A percentile compares a stretch with the other conserved stretches of the same genome.
Evolutionary conservation across 148 eudicot genomes (phyloP).

Genomic region (Cornus kousa): DNA sequence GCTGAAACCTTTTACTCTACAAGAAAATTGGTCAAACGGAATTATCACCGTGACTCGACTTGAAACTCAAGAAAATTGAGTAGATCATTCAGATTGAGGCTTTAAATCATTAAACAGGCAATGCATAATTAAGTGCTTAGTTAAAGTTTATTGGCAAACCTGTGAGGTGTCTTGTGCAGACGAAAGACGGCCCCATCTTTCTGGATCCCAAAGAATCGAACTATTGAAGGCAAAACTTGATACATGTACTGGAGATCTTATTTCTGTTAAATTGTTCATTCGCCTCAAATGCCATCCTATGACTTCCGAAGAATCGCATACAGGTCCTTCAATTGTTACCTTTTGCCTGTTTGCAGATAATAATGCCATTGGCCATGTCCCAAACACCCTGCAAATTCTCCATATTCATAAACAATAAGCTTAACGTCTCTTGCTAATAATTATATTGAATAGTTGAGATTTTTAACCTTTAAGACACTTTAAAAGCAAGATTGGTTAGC

Average conservation of each 20-base stretch:
- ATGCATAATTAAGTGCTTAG: background rate
- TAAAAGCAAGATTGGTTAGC: constrained; percentile 4
- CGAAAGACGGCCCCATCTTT: constrained; percentile 88
- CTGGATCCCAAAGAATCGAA: constrained; percentile 98
- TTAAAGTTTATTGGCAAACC: constrained; percentile 28
- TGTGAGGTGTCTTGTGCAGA: constrained; percentile 64
- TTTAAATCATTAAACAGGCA: background rate
- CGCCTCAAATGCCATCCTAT: constrained; percentile 80
- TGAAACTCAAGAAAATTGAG: background rate
- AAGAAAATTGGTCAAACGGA: background rate
- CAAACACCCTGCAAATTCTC: constrained; percentile 62
- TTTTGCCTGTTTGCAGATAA: constrained; percentile 59
- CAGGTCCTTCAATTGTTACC: constrained; percentile 78
- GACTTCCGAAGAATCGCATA: constrained; percentile 71
- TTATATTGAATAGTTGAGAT: no score
- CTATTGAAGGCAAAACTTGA: constrained; percentile 90
- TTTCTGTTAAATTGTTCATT: constrained; percentile 31
- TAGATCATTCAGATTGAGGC: background rate
- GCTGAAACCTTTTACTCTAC: background rate
- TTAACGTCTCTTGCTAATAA: background rate
- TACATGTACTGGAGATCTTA: constrained; percentile 49
- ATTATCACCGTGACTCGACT: background rate
- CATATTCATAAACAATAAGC: background rate
- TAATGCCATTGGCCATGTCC: constrained; percentile 85
- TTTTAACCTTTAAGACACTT: background rate